phyloP scores from a whole-genome alignment of 176 grass and related monocot species.

The Pharus latifolius region DNA sequence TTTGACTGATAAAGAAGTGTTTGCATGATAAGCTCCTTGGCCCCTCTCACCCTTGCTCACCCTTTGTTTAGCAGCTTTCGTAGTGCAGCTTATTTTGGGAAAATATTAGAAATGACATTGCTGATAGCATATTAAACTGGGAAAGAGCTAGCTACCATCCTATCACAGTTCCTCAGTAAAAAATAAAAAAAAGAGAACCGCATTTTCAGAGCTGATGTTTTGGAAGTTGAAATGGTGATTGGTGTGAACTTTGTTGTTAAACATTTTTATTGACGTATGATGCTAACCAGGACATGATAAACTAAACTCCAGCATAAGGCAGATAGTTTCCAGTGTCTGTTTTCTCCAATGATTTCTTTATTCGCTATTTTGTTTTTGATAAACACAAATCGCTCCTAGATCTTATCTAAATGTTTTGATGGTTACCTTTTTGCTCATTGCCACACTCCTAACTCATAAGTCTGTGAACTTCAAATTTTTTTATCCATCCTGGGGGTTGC shows the following conservation, averaged over 20 bases:
- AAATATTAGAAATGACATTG: no score
- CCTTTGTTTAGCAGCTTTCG: no score
- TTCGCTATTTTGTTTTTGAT: no score
- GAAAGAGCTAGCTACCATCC: no score
- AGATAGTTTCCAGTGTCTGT: not conserved
- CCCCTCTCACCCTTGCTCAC: not conserved
- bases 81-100: no score
- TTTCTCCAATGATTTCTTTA: no score
- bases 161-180: not conserved
- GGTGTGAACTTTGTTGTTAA: not conserved
- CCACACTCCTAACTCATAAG: no score
- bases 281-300: not conserved
- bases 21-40: not conserved
- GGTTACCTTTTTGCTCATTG: no score
- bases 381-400: no score
- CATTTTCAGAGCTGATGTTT: not conserved
- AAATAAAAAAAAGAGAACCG: not conserved
- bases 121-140: no score
- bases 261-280: not conserved
- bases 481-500: no score
- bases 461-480: no score
- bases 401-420: not conserved
- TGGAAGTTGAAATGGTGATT: not conserved
- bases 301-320: not conserved
- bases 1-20: not conserved